Percentiles rank a stretch among this genome's conserved stretches.
These are phyloP conservation scores for Picea abies DNA, from an alignment of 83 land plant species.

Conservation along the genomic window DNA sequence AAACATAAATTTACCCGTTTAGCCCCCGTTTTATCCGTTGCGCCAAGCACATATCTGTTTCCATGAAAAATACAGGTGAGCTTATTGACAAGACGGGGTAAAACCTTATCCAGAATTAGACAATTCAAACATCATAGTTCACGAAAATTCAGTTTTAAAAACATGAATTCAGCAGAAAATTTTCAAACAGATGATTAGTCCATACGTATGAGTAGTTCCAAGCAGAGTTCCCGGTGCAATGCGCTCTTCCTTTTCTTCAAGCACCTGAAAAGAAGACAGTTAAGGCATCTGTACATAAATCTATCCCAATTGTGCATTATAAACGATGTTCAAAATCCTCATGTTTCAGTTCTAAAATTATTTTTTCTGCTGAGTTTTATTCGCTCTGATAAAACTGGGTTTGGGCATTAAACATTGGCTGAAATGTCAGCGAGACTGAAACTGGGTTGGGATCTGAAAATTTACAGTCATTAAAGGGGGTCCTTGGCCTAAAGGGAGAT, in stretches of 20 bases:
- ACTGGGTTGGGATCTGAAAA: no score
- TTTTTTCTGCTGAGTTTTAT: no score
- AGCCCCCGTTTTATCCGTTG: conserved; percentile 16
- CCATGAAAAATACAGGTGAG: background rate
- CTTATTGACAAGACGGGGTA: background rate
- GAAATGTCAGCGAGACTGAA: no score
- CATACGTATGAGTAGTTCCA: conserved; percentile 94
- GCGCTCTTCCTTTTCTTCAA: conserved; percentile 96
- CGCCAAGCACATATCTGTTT: conserved; percentile 18
- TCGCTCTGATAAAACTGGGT: no score
- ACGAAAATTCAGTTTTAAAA: background rate
- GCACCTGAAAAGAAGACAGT: conserved; percentile 50
- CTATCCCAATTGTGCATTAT: no score
- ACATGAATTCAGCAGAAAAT: no score
- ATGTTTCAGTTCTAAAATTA: no score
- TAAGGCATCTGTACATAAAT: no score
- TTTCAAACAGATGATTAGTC: background rate
- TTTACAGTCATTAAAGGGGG: no score
- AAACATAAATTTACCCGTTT: conserved; percentile 4
- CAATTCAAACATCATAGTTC: background rate
- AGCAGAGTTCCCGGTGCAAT: conserved; percentile 88
- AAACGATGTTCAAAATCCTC: no score
- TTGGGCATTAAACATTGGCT: no score
- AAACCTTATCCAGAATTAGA: background rate
- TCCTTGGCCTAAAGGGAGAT: no score